Evolutionary conservation across 148 eudicot genomes (phyloP).

Genomic region (Silene latifolia): DNA sequence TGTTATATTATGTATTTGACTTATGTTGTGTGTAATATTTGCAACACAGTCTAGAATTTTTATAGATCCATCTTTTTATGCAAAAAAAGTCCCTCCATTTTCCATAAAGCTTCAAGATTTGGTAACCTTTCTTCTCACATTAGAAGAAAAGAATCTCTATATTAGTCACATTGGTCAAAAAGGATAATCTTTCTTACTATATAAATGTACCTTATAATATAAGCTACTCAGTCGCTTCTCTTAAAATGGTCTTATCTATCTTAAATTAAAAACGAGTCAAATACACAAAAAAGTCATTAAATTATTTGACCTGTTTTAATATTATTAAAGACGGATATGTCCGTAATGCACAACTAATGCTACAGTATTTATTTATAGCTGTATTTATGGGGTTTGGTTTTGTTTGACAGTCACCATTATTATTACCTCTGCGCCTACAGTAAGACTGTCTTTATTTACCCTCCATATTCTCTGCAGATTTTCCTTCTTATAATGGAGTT

Average conservation of each 20-base stretch:
- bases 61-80: conserved; percentile 42
- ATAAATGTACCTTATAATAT: no score
- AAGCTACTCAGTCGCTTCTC: no score
- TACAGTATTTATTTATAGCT: conserved; percentile 9
- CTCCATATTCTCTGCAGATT: conserved; percentile 7
- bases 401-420: conserved; percentile 18
- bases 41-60: background rate
- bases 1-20: conserved; percentile 12
- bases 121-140: conserved; percentile 20
- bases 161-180: conserved; percentile 46
- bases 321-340: no score
- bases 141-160: background rate
- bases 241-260: no score
- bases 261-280: no score
- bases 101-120: conserved; percentile 42
- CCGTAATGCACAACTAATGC: no score
- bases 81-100: conserved; percentile 47
- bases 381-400: conserved; percentile 27
- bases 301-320: no score
- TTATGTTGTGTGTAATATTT: conserved; percentile 6
- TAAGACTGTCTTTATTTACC: background rate
- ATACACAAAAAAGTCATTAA: no score
- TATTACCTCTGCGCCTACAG: conserved; percentile 4
- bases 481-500: conserved; percentile 6
- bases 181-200: conserved; percentile 27